Conservation (phyloP, 495 filamentous ascomycete genomes). For the Xylaria palmicola region DNA sequence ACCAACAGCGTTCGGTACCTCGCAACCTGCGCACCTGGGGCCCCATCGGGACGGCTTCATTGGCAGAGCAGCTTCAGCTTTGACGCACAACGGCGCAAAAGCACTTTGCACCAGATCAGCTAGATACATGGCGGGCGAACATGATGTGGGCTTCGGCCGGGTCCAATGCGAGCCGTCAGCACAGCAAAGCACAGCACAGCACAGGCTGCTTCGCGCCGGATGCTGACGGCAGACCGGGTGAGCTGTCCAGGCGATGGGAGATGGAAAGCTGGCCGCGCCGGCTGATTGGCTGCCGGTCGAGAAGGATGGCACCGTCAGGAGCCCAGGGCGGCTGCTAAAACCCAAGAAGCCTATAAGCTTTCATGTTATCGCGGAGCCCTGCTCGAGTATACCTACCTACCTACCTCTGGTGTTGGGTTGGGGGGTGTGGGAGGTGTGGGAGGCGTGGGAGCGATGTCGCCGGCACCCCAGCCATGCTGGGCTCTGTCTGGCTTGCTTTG, state of each 20-base stretch:
- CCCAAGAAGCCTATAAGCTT: neutral
- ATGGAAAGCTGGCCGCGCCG: neutral
- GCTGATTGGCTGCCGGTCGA: neutral
- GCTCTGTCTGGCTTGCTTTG: too few relatives aligned
- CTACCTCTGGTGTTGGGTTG: neutral
- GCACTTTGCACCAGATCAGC: conserved; percentile 8
- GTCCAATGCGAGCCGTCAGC: conserved; percentile 12
- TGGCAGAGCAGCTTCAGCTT: conserved; percentile 8
- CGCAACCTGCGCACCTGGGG: neutral
- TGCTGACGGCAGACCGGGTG: conserved; percentile 5
- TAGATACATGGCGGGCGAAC: neutral
- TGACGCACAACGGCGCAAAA: conserved; percentile 1
- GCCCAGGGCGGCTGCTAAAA: conserved; percentile 5
- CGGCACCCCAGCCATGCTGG: too few relatives aligned
- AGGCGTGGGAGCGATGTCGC: too few relatives aligned
- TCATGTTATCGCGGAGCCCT: too few relatives aligned
- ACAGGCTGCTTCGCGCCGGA: neutral
- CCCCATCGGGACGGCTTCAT: conserved; percentile 2
- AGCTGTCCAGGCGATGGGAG: neutral
- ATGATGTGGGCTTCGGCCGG: conserved; percentile 1
- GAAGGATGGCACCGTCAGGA: neutral
- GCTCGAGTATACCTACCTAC: too few relatives aligned
- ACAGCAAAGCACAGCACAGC: neutral
- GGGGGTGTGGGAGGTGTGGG: too few relatives aligned
- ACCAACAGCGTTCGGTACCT: neutral